Evolutionary conservation across 148 eudicot genomes (phyloP), one percentile per base, ranked within the genome.

Genomic region (Rhododendron ovatum): DNA sequence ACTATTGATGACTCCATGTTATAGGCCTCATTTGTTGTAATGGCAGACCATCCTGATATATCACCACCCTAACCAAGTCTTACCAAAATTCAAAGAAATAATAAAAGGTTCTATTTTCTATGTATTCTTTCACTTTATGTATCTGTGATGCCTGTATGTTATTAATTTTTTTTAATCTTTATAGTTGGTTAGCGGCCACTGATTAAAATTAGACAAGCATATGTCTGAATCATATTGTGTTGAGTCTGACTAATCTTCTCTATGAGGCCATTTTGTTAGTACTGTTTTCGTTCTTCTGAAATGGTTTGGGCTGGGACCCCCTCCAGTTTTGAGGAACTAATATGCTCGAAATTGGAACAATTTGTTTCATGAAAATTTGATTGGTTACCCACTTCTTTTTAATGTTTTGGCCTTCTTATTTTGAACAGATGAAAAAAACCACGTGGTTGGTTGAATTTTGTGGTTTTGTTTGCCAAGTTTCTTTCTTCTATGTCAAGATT

Each of bases 231-330:
- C 53, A 63, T 61, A 13, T 35, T 88, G 26, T 95, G 98, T 93
- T 89, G 96, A 88, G 50, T 1, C 15, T 14, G 48, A 50, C 94
- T 95, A 93, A 95, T 94, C 94, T 95, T 95, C 95, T 95, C 94
- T 91, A 95, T 93, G 95, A 95, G 95, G 96, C 95, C 93, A 24
- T 7, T 26, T 15, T 17, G 3, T 6, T 55, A 6, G 9, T 82
- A 3, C 3, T 30, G 1, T 71, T 30, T 69, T 71, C 30, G 30
- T 10, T 3, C 15, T 0, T 18, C 39, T 30, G 17, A 28, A 28
- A 71, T 71, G 20, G 20, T 2, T 71, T 71, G 76, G 18, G 22
- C 73, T 71, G 14, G 8, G 2, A 71, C 28, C 76, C 2, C 0
- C 41, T 71, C 39, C 39, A 30, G 7, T 71, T 71, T 71, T 30